phyloP scores from a whole-genome alignment of 179 eudicot species.

The Spergularia azorica region DNA sequence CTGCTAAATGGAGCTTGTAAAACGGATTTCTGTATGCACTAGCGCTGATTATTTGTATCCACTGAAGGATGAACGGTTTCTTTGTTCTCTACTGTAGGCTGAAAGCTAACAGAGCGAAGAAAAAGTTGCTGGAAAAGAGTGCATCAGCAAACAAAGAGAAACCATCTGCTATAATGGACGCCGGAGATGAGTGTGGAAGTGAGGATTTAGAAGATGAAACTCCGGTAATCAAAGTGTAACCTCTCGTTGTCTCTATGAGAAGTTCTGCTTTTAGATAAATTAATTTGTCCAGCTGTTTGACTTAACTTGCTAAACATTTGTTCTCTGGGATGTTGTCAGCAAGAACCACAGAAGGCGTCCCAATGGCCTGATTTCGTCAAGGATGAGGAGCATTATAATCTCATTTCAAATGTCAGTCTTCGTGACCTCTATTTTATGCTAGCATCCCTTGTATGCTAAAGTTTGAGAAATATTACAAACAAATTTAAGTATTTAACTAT shows the following conservation, averaged over 20 bases:
- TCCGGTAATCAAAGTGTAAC: conserved; percentile 38
- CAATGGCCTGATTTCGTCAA: conserved; percentile 83
- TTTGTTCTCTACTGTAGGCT: conserved; percentile 37
- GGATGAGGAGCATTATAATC: conserved; percentile 70
- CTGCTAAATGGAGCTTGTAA: neutral
- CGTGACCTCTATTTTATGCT: conserved; percentile 9
- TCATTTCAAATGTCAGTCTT: conserved; percentile 72
- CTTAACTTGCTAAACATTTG: neutral
- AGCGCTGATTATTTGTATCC: conserved; percentile 3
- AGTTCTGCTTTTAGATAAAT: too few relatives aligned
- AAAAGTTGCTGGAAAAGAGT: conserved; percentile 56
- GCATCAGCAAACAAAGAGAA: conserved; percentile 58
- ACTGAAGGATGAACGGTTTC: neutral
- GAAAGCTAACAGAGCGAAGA: conserved; percentile 69
- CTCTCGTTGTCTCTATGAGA: neutral
- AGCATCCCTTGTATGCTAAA: neutral
- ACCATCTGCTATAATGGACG: conserved; percentile 77
- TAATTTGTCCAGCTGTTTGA: neutral
- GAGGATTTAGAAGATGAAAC: conserved; percentile 76
- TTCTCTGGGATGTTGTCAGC: conserved; percentile 35
- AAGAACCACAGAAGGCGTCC: conserved; percentile 55
- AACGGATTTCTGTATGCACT: neutral
- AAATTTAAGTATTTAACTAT: neutral
- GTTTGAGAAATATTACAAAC: neutral
- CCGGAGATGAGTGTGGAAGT: conserved; percentile 82